Conservation (phyloP, 2,329 filamentous ascomycete genomes). For the Paecilomyces dactylethromorphus region DNA sequence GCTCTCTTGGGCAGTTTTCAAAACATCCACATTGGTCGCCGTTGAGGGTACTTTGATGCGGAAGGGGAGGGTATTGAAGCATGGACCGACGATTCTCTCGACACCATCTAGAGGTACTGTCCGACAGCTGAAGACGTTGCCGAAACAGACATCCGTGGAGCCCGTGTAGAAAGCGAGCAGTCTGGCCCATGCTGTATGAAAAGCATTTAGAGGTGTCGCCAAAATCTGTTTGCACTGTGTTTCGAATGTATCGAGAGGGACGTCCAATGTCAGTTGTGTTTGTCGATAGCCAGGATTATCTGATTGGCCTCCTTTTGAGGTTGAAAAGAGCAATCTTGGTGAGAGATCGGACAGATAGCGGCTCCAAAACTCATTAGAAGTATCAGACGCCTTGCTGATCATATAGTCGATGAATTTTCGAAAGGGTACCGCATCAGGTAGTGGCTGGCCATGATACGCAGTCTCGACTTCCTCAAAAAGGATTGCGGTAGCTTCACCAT, state of each 20-base stretch:
- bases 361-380: slow-evolving; percentile 61
- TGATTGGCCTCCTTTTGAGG: not conserved
- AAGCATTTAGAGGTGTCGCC: slow-evolving; percentile 58
- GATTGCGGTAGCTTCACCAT: slow-evolving; percentile 67
- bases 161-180: slow-evolving; percentile 53
- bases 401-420: slow-evolving; percentile 58
- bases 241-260: slow-evolving; percentile 43
- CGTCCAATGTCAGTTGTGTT: slow-evolving; percentile 15
- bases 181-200: slow-evolving; percentile 68
- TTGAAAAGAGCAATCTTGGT: slow-evolving; percentile 29
- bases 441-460: slow-evolving; percentile 40
- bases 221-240: slow-evolving; percentile 46
- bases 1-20: slow-evolving; percentile 53
- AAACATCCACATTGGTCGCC: slow-evolving; percentile 50
- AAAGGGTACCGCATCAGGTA: slow-evolving; percentile 52
- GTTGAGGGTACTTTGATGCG: slow-evolving; percentile 49
- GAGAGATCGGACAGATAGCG: slow-evolving; percentile 48
- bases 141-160: slow-evolving; percentile 69
- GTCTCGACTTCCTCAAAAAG: slow-evolving; percentile 66
- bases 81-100: slow-evolving; percentile 73
- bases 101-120: slow-evolving; percentile 59
- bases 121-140: slow-evolving; percentile 76
- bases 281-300: slow-evolving; percentile 10
- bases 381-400: slow-evolving; percentile 40
- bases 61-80: slow-evolving; percentile 82